Base-by-base conservation (phyloP, 129 eudicot genomes). In the Flaveria sonorensis region DNA sequence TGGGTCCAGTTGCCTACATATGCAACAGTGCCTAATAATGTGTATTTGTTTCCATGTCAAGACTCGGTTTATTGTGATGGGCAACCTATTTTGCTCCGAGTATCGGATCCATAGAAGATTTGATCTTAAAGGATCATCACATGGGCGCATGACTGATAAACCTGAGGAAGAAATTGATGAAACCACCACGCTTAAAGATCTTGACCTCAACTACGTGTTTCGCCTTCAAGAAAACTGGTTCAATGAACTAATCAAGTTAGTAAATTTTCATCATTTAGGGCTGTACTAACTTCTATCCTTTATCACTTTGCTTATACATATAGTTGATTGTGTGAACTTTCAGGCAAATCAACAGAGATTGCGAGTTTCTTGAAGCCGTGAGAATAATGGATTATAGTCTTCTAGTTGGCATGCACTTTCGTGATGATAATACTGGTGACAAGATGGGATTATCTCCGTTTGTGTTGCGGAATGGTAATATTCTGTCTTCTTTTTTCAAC, bases 371-470 rank as follows among this genome's bases (percentile, higher is more conserved):
- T 73, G 99, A 95, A 82, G 96, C 92, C 2, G 99, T 88, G 77
- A 88, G 83, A 72, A 95, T 95, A 65, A 95, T 95, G 99, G 99
- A 95, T 86, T 95, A 95, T 65, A 95, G 99, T 84, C 99, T 95
- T 78, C 78, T 95, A 71, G 97, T 95, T 62, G 99, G 99, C 66
- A 83, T 95, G 81, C 99, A 95, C 73, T 95, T 95, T 70, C 97
- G 99, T 56, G 89, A 95, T 77, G 88, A 85, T 62, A 89, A 89
- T 39, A 86, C 96, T 0, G 89, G 94, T n/a, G 97, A 91, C 67
- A 89, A 89, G 68, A 95, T 95, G 83, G 97, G 97, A 4, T 83
- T 95, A 76, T 95, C 97, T 6, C 99, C 97, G 16, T 95, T 89
- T 81, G 65, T 89, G 21, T 80, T 88, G 82, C 90, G 97, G 30